phyloP scores from a whole-genome alignment of 2,329 filamentous ascomycete genomes.

The Monosporascus sp. region DNA sequence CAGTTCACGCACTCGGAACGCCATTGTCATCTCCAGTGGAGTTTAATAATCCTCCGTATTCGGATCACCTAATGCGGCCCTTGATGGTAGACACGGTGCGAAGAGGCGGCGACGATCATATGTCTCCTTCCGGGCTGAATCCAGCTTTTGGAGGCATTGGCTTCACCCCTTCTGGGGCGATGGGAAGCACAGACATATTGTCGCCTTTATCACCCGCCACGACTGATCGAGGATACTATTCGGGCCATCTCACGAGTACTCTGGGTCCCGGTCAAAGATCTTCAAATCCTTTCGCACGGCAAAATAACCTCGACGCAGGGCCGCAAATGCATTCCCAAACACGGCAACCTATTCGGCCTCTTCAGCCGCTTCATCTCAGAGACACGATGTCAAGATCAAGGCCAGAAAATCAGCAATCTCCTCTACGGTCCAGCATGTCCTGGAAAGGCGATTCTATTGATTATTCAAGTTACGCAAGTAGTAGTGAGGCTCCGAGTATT shows the following conservation, averaged over 20 bases:
- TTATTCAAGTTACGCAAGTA: constrained; percentile 46
- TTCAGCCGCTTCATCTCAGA: constrained; percentile 54
- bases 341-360: constrained; percentile 41
- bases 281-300: constrained; percentile 48
- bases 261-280: constrained; percentile 43
- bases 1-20: constrained; percentile 46
- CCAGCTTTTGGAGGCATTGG: constrained; percentile 63
- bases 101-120: constrained; percentile 57
- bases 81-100: constrained; percentile 64
- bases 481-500: constrained; percentile 40
- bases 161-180: constrained; percentile 49
- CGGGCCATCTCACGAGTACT: constrained; percentile 41
- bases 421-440: constrained; percentile 54
- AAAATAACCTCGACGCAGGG: constrained; percentile 38
- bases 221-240: constrained; percentile 49
- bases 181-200: constrained; percentile 48
- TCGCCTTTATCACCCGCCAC: constrained; percentile 52
- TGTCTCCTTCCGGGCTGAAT: constrained; percentile 62
- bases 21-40: constrained; percentile 45
- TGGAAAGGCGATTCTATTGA: constrained; percentile 58
- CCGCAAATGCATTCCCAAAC: constrained; percentile 41
- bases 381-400: constrained; percentile 52
- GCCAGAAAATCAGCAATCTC: constrained; percentile 53
- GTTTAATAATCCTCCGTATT: constrained; percentile 43
- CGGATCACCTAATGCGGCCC: constrained; percentile 59